These are phyloP conservation scores for Penicillium canescens DNA, from an alignment of 495 filamentous ascomycete species.

Conservation along the genomic window DNA sequence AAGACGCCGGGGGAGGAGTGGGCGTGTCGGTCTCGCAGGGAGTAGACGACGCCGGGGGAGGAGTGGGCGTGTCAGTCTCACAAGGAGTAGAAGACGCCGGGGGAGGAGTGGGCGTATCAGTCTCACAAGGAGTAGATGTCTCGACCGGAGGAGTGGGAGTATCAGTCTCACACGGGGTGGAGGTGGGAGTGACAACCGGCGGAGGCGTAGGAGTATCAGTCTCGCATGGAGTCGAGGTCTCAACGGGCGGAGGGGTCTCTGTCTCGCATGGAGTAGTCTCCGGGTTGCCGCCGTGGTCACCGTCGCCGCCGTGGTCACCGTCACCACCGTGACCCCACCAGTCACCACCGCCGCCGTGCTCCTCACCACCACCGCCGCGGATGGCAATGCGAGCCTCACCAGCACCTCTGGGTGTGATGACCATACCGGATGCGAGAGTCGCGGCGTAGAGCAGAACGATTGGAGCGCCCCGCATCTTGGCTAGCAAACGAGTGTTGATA, in stretches of 20 bases:
- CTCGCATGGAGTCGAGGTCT: slow-evolving; percentile 8
- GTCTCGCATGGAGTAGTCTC: slow-evolving; percentile 15
- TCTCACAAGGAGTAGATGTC: too few species aligned
- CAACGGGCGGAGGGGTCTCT: neutral
- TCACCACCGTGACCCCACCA: neutral
- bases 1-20: slow-evolving; percentile 1
- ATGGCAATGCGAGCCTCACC: slow-evolving; percentile 10
- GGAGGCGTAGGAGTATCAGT: too few species aligned
- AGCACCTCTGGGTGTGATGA: slow-evolving; percentile 12
- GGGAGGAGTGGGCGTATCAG: slow-evolving; percentile 4
- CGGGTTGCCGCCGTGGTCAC: neutral
- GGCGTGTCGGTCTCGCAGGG: slow-evolving; percentile 14
- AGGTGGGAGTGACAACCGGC: too few species aligned
- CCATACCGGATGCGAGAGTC: slow-evolving; percentile 21
- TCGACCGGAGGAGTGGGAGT: slow-evolving; percentile 6
- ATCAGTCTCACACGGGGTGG: slow-evolving; percentile 12
- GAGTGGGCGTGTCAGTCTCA: slow-evolving; percentile 9
- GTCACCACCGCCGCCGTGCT: slow-evolving; percentile 1
- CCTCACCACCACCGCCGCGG: slow-evolving; percentile 11
- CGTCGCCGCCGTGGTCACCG: neutral
- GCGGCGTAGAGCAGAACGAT: slow-evolving; percentile 22
- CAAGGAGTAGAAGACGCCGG: slow-evolving; percentile 10
- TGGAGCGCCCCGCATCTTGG: slow-evolving; percentile 20
- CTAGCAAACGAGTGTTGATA: slow-evolving; percentile 12
- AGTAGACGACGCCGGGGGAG: slow-evolving; percentile 10